Percentiles rank a stretch among this genome's conserved stretches.
phyloP scores from a whole-genome alignment of 83 land plant species.

The Diphasiastrum complanatum region DNA sequence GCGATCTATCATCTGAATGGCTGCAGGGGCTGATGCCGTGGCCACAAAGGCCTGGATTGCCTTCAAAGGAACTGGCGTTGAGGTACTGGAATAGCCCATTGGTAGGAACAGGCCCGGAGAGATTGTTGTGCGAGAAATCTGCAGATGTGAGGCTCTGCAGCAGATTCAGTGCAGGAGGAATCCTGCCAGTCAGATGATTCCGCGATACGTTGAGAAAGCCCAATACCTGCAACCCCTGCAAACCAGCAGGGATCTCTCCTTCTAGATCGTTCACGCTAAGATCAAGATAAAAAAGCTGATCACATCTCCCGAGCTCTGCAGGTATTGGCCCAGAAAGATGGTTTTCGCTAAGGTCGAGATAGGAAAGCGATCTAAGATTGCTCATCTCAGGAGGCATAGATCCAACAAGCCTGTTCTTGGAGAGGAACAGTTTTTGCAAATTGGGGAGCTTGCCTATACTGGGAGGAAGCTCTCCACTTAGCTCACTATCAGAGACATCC shows the following conservation, averaged over 20 bases:
- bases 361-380: constrained; percentile 2
- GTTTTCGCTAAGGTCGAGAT: constrained; percentile 22
- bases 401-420: constrained; percentile 20
- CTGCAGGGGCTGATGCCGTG: no score
- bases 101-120: no score
- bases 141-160: no score
- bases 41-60: no score
- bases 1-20: no score
- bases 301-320: neutral
- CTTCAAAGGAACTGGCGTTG: no score
- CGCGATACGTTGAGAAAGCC: constrained; percentile 6
- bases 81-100: no score
- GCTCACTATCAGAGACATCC: constrained; percentile 12
- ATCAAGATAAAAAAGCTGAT: constrained; percentile 12
- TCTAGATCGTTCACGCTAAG: constrained; percentile 12
- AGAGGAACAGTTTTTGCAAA: constrained; percentile 13
- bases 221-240: neutral
- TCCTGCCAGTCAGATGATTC: no score
- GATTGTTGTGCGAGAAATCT: no score
- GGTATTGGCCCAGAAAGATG: constrained; percentile 20
- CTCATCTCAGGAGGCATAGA: constrained; percentile 16
- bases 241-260: constrained; percentile 10
- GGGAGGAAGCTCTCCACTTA: constrained; percentile 9
- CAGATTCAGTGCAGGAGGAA: no score
- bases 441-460: constrained; percentile 5